A percentile compares a stretch with the other conserved stretches of the same genome.
These are phyloP conservation scores for Fraxinus pennsylvanica DNA, from an alignment of 257 asterid species.

Conservation along the genomic window DNA sequence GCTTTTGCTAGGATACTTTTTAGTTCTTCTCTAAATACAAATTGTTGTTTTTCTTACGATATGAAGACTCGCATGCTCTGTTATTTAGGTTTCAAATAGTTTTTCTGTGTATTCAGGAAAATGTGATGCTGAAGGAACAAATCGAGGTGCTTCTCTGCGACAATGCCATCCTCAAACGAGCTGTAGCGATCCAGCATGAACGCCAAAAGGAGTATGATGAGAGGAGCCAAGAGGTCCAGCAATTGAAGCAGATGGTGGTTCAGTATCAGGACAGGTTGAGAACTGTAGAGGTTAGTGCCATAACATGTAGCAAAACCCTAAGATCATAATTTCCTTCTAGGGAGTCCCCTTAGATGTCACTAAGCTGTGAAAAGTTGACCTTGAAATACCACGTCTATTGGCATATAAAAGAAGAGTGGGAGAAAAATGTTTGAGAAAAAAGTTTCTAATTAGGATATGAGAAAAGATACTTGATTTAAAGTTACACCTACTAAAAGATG, in stretches of 20 bases:
- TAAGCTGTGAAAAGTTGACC: background rate
- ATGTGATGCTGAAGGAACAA: constrained; percentile 70
- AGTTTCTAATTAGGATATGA: too few relatives aligned
- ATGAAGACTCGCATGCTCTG: background rate
- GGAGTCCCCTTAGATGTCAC: background rate
- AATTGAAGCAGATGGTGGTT: constrained; percentile 65
- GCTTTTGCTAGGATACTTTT: background rate
- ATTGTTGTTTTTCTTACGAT: background rate
- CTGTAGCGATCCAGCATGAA: constrained; percentile 75
- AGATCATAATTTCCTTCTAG: background rate
- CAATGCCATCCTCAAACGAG: constrained; percentile 73
- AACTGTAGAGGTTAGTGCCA: constrained; percentile 50
- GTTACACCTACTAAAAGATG: background rate
- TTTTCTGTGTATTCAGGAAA: constrained; percentile 34
- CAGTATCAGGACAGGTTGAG: constrained; percentile 71
- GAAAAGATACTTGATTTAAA: constrained; percentile 11
- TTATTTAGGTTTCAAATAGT: background rate
- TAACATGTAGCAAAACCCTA: background rate
- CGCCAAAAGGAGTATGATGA: constrained; percentile 77
- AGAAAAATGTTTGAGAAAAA: too few relatives aligned
- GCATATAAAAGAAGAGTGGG: background rate
- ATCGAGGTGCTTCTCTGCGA: constrained; percentile 52
- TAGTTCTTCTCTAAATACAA: background rate
- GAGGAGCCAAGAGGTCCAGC: constrained; percentile 62
- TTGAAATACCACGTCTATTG: background rate